Evolutionary conservation across 2,329 filamentous ascomycete species (phyloP).

Genomic region (Tolypocladium tropicale): DNA sequence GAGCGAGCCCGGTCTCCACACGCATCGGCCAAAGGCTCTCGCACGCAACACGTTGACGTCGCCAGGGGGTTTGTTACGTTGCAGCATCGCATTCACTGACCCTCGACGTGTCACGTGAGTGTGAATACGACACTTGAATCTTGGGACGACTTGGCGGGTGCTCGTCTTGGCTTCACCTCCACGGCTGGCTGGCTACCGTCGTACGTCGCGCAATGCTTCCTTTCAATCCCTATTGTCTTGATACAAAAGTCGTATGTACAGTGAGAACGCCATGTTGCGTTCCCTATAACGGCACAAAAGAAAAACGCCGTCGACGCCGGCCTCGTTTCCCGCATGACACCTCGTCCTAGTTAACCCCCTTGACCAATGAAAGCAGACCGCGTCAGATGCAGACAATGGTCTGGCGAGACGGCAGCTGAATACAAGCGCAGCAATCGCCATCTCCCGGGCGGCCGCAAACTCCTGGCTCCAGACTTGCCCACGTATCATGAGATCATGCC

Average conservation of each 20-base stretch:
- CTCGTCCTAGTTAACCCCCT: background rate
- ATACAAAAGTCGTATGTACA: constrained; percentile 5
- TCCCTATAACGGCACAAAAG: background rate
- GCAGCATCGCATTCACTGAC: too few species aligned
- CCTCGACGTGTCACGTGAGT: too few species aligned
- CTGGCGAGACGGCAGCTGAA: background rate
- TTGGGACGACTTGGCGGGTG: too few species aligned
- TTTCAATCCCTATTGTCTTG: background rate
- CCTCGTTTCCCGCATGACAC: background rate
- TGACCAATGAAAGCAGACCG: background rate
- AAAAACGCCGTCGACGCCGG: constrained; percentile 3
- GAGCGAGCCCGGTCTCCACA: background rate
- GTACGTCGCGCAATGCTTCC: background rate
- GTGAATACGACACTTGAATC: too few species aligned
- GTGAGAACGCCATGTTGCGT: constrained; percentile 2
- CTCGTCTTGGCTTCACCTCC: too few species aligned
- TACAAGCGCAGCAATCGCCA: background rate
- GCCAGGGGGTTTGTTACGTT: too few species aligned
- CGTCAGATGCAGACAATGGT: background rate
- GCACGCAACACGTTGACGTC: background rate
- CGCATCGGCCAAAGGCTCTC: background rate
- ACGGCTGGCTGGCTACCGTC: too few species aligned
- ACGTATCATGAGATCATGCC: background rate
- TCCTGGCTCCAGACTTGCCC: background rate
- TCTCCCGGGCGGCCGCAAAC: background rate